These are phyloP conservation scores for Ogataea pilisensis DNA, from an alignment of 805 yeast genomes.

Conservation along the genomic window DNA sequence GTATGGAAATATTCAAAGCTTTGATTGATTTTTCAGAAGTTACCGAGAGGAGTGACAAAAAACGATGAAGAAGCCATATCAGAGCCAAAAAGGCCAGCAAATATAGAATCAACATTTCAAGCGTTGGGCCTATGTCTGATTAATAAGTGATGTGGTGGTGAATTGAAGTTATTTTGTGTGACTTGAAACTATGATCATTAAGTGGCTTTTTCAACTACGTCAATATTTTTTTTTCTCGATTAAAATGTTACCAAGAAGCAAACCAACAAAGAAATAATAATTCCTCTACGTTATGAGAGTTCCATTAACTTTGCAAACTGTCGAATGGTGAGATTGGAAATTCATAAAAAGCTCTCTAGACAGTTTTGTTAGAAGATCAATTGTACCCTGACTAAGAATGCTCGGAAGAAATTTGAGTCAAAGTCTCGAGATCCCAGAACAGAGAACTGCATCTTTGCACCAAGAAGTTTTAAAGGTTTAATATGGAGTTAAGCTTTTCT, in stretches of 20 bases:
- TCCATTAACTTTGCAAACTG: too few species aligned
- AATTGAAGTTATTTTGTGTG: background rate
- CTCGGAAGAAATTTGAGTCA: background rate
- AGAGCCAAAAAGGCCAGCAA: constrained; percentile 21
- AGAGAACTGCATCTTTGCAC: background rate
- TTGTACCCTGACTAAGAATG: too few species aligned
- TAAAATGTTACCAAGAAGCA: too few species aligned
- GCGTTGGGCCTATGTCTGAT: background rate
- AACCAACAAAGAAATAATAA: too few species aligned
- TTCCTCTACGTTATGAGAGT: too few species aligned
- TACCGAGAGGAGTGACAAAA: constrained; percentile 26
- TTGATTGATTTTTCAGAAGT: constrained; percentile 46
- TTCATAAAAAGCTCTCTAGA: too few species aligned
- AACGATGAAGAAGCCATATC: constrained; percentile 29
- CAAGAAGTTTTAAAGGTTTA: background rate
- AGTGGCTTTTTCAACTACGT: too few species aligned
- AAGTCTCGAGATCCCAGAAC: background rate
- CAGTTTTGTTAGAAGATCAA: too few species aligned
- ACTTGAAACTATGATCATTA: too few species aligned
- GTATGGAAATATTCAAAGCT: constrained; percentile 48
- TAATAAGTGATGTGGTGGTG: background rate
- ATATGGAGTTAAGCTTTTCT: too few species aligned
- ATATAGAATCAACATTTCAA: constrained; percentile 16
- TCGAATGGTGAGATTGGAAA: too few species aligned
- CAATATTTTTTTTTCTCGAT: too few species aligned